Conservation (phyloP, 2,329 filamentous ascomycete genomes). For the Aspergillus texensis region DNA sequence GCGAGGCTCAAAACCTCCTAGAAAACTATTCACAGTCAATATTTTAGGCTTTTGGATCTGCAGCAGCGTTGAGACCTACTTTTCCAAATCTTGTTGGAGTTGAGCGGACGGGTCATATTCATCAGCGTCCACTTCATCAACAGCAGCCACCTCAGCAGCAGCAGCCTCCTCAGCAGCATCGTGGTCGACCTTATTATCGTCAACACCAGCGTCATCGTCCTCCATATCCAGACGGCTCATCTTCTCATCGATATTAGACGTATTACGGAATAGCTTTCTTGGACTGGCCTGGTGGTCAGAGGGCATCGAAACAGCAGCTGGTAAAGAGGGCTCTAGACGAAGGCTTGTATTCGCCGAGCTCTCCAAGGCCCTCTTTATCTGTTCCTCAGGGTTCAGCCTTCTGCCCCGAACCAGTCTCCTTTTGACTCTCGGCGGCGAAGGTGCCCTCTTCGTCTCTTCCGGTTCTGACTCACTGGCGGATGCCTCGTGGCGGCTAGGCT, state of each 20-base stretch:
- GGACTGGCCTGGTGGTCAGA: constrained; percentile 17
- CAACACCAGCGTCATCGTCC: constrained; percentile 8
- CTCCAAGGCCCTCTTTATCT: constrained; percentile 19
- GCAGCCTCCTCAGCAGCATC: neutral
- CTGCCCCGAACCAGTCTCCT: constrained; percentile 40
- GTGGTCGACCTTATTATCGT: neutral
- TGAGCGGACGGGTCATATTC: constrained; percentile 21
- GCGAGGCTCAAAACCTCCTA: constrained; percentile 9
- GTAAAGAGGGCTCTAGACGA: constrained; percentile 24
- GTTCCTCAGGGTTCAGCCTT: constrained; percentile 26
- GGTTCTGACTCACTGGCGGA: constrained; percentile 34
- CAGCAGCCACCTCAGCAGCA: neutral
- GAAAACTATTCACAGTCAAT: constrained; percentile 18
- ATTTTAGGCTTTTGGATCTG: neutral
- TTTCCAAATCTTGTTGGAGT: constrained; percentile 18
- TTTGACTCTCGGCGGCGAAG: constrained; percentile 26
- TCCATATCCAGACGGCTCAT: constrained; percentile 25
- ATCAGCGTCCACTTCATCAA: neutral
- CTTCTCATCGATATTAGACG: constrained; percentile 25
- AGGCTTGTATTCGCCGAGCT: constrained; percentile 16
- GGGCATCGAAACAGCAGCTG: constrained; percentile 20
- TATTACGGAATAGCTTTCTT: constrained; percentile 25
- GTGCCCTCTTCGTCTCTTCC: constrained; percentile 21
- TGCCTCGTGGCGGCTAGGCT: constrained; percentile 38
- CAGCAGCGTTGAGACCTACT: constrained; percentile 19